Base-by-base conservation (phyloP, 352 stramenopile species). In the Pythium brassicae region DNA sequence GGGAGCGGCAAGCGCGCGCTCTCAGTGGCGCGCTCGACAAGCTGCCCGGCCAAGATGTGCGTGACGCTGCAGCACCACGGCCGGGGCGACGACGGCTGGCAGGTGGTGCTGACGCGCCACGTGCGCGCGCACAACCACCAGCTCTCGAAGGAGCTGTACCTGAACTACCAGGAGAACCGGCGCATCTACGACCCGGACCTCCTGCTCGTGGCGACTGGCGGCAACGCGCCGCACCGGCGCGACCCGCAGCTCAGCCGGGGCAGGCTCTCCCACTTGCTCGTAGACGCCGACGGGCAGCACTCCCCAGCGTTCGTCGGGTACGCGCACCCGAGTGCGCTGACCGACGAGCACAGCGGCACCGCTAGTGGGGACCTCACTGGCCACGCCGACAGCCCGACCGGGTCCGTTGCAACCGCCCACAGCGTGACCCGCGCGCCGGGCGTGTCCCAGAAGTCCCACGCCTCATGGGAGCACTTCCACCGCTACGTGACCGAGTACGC, bases 41-140 rank as follows among this genome's bases (percentile, higher is more conserved):
- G 78, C 20, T 92, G 81, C 46, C 73, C 78, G 7, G 81, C 78
- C 10, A 87, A 89, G 58, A 92, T 92, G 78, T 92, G 78, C 55
- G 80, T 88, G 46, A 92, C 78, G 32, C 48, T 92, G 40, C 78
- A 86, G 57, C 75, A 77, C 46, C 69, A 63, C 55, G 74, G 65
- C 26, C 47, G 60, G 7, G 64, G 67, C 22, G 57, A 61, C 5
- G 59, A 70, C 0, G 69, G 74, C 25, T 92, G 81, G 81, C 74
- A 87, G 54, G 72, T 89, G 9, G 73, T 92, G 15, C 73, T 92
- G 29, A 92, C 81, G 44, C 88, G 87, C 40, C 81, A 92, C 54
- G 62, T 83, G 29, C 76, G 75, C 23, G 73, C 68, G 22, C 81
- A 92, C 58, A 92, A 92, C 56, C 81, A 92, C 45, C 75, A 76